These are phyloP conservation scores for Fusarium bulbicola DNA, from an alignment of 2,329 filamentous ascomycete genomes.

Conservation along the genomic window DNA sequence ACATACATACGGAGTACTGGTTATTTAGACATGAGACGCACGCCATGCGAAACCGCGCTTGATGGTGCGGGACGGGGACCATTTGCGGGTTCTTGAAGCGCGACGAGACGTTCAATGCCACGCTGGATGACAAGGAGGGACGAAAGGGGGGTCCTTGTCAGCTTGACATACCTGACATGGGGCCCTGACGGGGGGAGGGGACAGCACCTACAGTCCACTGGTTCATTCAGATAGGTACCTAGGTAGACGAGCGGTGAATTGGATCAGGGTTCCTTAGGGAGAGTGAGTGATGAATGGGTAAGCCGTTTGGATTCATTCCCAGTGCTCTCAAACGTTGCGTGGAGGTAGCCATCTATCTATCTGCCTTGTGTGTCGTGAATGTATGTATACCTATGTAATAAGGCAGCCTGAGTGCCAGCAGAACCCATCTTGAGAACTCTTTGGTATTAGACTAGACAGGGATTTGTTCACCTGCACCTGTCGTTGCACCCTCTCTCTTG, in stretches of 20 bases:
- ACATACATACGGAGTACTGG: not conserved
- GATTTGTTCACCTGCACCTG: constrained; percentile 17
- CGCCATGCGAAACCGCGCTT: constrained; percentile 36
- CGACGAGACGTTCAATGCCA: constrained; percentile 42
- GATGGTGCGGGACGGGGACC: constrained; percentile 36
- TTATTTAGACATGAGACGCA: constrained; percentile 35
- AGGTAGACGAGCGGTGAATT: constrained; percentile 35
- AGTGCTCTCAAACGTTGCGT: constrained; percentile 6
- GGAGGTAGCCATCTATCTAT: constrained; percentile 7
- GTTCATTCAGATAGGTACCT: not conserved
- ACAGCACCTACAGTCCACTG: not conserved
- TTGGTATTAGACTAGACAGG: constrained; percentile 29
- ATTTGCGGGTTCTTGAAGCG: constrained; percentile 33
- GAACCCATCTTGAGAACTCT: constrained; percentile 18
- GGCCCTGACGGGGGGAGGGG: constrained; percentile 30
- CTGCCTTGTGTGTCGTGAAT: constrained; percentile 20
- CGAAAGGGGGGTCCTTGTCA: constrained; percentile 29
- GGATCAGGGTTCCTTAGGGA: not conserved
- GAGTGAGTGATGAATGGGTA: not conserved
- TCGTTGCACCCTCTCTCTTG: constrained; percentile 18
- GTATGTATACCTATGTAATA: not conserved
- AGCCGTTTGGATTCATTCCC: not conserved
- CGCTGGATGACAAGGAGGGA: constrained; percentile 41
- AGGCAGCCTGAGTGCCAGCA: constrained; percentile 25
- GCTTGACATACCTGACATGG: constrained; percentile 5